Evolutionary conservation across 371 early-diverging fungal genomes (phyloP), one percentile per base, ranked within the genome.

Genomic region (Apophysomyces variabilis): DNA sequence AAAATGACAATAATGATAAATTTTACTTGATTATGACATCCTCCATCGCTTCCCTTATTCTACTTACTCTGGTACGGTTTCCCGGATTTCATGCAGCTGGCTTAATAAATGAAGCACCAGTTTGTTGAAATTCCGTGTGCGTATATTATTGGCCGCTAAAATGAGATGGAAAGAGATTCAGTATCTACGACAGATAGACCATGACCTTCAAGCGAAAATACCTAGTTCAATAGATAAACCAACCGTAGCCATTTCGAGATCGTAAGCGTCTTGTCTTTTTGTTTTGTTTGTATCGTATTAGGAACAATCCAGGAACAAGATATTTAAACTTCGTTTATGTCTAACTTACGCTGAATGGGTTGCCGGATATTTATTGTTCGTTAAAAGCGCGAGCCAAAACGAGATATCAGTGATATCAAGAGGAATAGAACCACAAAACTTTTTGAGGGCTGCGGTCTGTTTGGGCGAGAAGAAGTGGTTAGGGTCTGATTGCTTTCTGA

Each of bases 241-340:
- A 13, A 88, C 79, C 14, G 88, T 85, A 13, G 84, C 86, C 87
- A 89, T 89, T 61, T 92, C 92, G 56, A 92, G 69, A 65, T 90
- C 92, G 72, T 85, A 89, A 18, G 89, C 87, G 73, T 89, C 89
- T 68, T 92, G 90, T 43, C 92, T 90, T 70, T 45, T 45, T 1
- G 8, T 45, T 45, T 26, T 26, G 32, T 26, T 26, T 26, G 32
- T 26, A 26, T 26, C 32, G 32, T 3, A 26, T 26, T 26, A 26
- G 32, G 32, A 26, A 3, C 32, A 26, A 26, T 26, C 32, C 32
- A 26, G 32, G 32, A 26, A 26, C 32, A 3, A 26, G 32, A 26
- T 26, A 3, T 26, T 26, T 3, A 3, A 26, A 26, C 26, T 12
- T 39, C 3, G 26, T 8, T 62, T 26, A n/a, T n/a, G 16, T 2